Percentiles rank a stretch among this genome's conserved stretches.
Conservation (phyloP, 176 grass and related monocot species). For the Raddia distichophylla region DNA sequence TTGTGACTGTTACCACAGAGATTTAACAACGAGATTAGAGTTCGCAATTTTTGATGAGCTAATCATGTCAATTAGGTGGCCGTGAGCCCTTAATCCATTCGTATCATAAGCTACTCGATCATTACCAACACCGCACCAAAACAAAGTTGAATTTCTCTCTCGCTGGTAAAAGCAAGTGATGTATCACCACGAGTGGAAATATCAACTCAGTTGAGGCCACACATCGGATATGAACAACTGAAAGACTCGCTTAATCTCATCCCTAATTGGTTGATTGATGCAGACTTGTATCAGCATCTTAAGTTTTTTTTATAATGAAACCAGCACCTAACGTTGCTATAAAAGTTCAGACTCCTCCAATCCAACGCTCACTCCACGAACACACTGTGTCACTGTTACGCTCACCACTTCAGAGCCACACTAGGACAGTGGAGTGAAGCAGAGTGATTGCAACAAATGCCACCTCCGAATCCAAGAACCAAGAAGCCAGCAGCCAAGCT, state of each 20-base stretch:
- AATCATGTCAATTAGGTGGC: too few species aligned
- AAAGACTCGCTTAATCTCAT: too few species aligned
- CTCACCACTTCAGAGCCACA: background rate
- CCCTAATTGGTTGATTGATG: background rate
- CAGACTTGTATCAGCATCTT: background rate
- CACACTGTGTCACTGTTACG: slow-evolving; percentile 42
- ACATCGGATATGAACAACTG: too few species aligned
- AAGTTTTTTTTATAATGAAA: background rate
- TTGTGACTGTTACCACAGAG: background rate
- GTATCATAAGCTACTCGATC: background rate
- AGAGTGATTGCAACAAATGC: slow-evolving; percentile 33
- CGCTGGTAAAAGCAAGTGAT: background rate
- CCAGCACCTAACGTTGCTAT: background rate
- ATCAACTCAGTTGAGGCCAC: too few species aligned
- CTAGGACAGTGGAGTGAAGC: background rate
- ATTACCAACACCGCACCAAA: background rate
- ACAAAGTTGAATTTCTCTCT: background rate
- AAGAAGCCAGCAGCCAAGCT: slow-evolving; percentile 13
- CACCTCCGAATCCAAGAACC: slow-evolving; percentile 20
- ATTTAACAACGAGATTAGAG: background rate
- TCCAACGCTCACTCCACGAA: background rate
- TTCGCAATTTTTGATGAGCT: background rate
- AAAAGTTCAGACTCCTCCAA: slow-evolving; percentile 16
- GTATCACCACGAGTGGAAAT: background rate
- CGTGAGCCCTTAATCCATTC: too few species aligned